Evolutionary conservation across 164 flowering plant genomes (phyloP), one percentile per base, ranked within the genome.

Genomic region (Kingdonia uniflora): DNA sequence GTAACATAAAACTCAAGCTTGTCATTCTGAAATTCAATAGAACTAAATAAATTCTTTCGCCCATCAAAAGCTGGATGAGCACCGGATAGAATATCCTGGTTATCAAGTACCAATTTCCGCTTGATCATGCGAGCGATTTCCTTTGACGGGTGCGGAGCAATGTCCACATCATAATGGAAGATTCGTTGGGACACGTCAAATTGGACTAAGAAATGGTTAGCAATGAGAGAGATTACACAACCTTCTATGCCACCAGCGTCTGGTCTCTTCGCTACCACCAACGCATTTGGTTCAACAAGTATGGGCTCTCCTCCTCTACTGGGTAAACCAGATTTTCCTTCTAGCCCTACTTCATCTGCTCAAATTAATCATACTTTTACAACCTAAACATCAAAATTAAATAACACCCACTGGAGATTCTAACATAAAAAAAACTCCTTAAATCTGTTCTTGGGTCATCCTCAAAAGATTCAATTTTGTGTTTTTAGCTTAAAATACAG

Each of bases 221-320:
- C 96, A 47, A 91, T 79, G 47, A 91, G 86, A 59, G 83, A 60
- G 55, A 91, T 80, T 8, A 66, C 73, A 1, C 55, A 52, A 39
- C 96, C 98, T 58, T 91, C 87, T 23, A 60, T 51, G 19, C 98
- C 98, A 24, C 98, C 98, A 45, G 73, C 65, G 48, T 91, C 98
- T 19, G 98, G 98, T 60, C 98, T 91, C 66, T 65, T 81, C 57
- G 75, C 74, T 43, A 73, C 67, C 57, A 65, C 67, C 19, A 78
- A 38, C 58, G 74, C 52, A 59, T 72, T 58, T 52, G 61, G 49
- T 38, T 49, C 55, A 25, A 51, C 54, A 64, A 55, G 55, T 39
- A 29, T 59, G 35, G 51, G 26, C 51, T 66, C 62, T 56, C 68
- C 64, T 60, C 68, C 68, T 54, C 63, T 62, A 19, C 8, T 11